Evolutionary conservation across 768 basidiomycete genomes (phyloP).

Genomic region (Boletus rex-veris): DNA sequence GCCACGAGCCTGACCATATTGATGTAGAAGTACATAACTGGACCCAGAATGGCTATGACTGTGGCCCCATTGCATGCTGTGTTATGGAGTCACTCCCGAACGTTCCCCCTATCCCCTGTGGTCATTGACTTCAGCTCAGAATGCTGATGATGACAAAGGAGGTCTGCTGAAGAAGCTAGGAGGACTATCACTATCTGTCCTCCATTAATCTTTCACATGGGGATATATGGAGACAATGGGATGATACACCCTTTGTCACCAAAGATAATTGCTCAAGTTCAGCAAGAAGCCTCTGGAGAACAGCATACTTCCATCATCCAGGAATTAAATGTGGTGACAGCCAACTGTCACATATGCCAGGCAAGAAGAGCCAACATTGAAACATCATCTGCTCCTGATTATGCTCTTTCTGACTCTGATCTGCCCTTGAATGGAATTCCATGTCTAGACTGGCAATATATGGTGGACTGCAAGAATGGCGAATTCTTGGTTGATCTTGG

Average conservation of each 20-base stretch:
- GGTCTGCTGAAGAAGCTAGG: constrained; percentile 1
- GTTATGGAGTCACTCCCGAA: constrained; percentile 4
- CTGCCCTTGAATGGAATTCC: no score
- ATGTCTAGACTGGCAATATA: neutral
- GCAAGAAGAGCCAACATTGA: no score
- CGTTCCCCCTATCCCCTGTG: neutral
- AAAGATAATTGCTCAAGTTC: neutral
- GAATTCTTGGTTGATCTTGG: neutral
- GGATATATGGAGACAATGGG: neutral
- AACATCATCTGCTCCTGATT: no score
- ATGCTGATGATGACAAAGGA: neutral
- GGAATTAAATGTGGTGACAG: neutral
- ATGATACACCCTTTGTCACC: neutral
- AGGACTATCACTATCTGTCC: neutral
- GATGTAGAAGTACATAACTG: neutral
- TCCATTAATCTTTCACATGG: neutral
- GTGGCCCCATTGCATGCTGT: constrained; percentile 5
- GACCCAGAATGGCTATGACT: neutral
- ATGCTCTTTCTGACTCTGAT: no score
- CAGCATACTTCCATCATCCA: neutral
- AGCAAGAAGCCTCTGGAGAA: neutral
- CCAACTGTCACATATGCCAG: neutral
- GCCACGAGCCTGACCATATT: neutral
- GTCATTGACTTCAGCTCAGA: neutral
- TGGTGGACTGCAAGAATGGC: neutral